Conservation (phyloP, 805 yeast genomes). For the Zygotorulaspora sp. region DNA sequence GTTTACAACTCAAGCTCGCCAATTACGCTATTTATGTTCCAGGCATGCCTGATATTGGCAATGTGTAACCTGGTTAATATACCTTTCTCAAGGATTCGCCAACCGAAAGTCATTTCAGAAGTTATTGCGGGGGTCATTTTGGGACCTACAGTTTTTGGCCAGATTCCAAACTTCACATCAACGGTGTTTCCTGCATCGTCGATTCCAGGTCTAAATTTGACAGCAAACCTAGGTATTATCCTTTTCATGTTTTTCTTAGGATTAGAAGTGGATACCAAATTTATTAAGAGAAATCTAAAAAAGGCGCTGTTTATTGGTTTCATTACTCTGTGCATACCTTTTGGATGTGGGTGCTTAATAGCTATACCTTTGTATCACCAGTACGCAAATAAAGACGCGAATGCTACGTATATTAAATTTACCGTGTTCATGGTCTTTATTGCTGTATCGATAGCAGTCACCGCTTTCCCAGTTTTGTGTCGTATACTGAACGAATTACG, state of each 20-base stretch:
- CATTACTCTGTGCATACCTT: constrained; percentile 71
- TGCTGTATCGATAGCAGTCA: constrained; percentile 78
- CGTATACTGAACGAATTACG: constrained; percentile 72
- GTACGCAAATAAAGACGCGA: constrained; percentile 39
- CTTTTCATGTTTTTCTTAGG: constrained; percentile 74
- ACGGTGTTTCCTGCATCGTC: constrained; percentile 63
- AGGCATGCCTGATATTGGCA: constrained; percentile 55
- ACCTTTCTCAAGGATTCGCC: constrained; percentile 58
- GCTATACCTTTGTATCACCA: constrained; percentile 62
- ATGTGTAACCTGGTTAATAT: constrained; percentile 57
- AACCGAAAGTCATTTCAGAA: constrained; percentile 79
- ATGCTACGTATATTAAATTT: constrained; percentile 44
- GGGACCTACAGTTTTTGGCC: constrained; percentile 74
- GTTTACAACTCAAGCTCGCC: constrained; percentile 56
- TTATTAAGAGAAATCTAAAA: constrained; percentile 53
- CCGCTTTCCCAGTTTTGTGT: constrained; percentile 82
- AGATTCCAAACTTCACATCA: constrained; percentile 58
- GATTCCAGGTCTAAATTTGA: constrained; percentile 57
- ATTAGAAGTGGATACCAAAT: constrained; percentile 67
- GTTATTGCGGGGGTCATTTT: constrained; percentile 70
- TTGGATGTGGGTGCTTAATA: constrained; percentile 71
- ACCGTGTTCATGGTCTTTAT: constrained; percentile 76
- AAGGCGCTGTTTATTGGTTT: constrained; percentile 68
- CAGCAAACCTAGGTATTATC: constrained; percentile 72
- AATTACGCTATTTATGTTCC: constrained; percentile 64